Evolutionary conservation across 2,329 filamentous ascomycete species (phyloP).

Genomic region (Fusarium tricinctum): DNA sequence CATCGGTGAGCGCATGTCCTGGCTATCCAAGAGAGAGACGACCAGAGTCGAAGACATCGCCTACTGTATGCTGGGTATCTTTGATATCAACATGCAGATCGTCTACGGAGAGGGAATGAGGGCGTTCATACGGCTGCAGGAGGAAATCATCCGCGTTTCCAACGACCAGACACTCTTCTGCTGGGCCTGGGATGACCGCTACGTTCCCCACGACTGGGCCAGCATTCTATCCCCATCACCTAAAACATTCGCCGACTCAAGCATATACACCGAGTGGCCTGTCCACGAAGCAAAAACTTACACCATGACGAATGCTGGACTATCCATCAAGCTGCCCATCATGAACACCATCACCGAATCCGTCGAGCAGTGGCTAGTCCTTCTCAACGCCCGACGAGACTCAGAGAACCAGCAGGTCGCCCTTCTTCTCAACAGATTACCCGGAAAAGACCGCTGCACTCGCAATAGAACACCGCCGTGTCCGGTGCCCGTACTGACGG

Average conservation of each 20-base stretch:
- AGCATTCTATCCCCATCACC: constrained; percentile 21
- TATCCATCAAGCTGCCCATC: constrained; percentile 18
- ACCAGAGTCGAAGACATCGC: constrained; percentile 23
- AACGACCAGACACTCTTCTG: constrained; percentile 32
- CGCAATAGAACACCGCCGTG: constrained; percentile 13
- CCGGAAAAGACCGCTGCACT: constrained; percentile 28
- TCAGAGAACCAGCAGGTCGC: constrained; percentile 29
- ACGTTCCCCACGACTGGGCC: constrained; percentile 28
- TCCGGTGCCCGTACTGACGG: constrained; percentile 7
- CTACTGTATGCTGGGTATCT: constrained; percentile 30
- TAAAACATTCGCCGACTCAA: constrained; percentile 21
- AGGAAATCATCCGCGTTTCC: constrained; percentile 30
- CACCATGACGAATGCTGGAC: constrained; percentile 22
- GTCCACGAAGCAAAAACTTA: constrained; percentile 32
- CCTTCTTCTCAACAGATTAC: constrained; percentile 8
- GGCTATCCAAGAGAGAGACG: constrained; percentile 22
- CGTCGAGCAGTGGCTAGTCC: constrained; percentile 29
- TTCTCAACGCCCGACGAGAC: constrained; percentile 26
- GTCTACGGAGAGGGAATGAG: constrained; percentile 28
- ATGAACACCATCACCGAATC: constrained; percentile 33
- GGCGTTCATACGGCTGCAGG: constrained; percentile 22
- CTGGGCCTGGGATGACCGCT: constrained; percentile 24
- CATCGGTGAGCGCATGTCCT: constrained; percentile 29
- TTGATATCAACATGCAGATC: constrained; percentile 35
- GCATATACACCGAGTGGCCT: constrained; percentile 26